Evolutionary conservation across 1,284 basidiomycete species (phyloP), one percentile per base, ranked within the genome.

Genomic region (Trichosporon sp.): DNA sequence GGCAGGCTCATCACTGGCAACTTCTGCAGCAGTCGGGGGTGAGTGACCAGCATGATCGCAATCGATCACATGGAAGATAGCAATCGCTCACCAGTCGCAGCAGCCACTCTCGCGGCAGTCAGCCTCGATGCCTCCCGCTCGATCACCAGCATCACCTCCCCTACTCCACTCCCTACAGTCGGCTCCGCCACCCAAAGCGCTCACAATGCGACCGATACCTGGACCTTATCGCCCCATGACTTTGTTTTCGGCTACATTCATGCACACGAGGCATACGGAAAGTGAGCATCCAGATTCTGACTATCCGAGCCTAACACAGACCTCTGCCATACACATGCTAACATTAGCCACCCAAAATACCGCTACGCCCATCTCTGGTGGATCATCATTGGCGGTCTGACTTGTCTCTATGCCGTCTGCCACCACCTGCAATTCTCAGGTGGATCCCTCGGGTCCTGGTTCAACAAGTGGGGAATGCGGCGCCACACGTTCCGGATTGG

Each of bases 361-460:
- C 75, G 79, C 14, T 80, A 78, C 59, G 74, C 74, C 16, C 76
- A 76, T 68, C 68, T 79, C 23, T 63, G 80, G 23, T 80, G 75
- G 77, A 69, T 79, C 67, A 62, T 73, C n/a, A 60, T 81, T 34
- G 62, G 73, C 36, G 29, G 61, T 36, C 44, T 81, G 37, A 60
- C 71, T 29, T 54, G 71, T 23, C 9, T 76, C 27, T 75, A 76
- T 61, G 67, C 75, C 9, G 11, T 78, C 21, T 62, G 73, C 4
- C 78, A 81, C 62, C 78, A 80, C 63, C 62, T 76, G 16, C 69
- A 73, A 14, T 60, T 78, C 19, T 70, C 72, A 5, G 71, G 70
- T 14, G 74, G 75, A 2, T 66, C 70, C 2, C 6, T 78, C 19
- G 78, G 78, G 4, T 73, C 76, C 9, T 59, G 65, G 0, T 78